A percentile compares a stretch with the other conserved stretches of the same genome.
phyloP scores from a whole-genome alignment of 2,329 filamentous ascomycete genomes.

The Penicillium sp. region DNA sequence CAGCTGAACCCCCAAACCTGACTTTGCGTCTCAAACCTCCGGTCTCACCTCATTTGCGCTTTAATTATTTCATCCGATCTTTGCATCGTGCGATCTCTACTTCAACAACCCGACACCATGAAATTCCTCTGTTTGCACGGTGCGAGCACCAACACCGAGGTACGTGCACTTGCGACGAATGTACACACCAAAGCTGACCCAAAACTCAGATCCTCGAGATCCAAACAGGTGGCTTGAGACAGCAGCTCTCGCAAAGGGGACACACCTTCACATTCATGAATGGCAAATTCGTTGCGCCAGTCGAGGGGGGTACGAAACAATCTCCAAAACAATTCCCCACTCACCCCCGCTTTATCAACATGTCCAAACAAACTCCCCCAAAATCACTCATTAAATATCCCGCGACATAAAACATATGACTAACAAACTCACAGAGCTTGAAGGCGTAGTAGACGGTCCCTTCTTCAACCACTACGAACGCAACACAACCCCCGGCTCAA shows the following conservation, averaged over 20 bases:
- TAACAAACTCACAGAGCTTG: conserved; percentile 24
- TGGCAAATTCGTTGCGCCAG: conserved; percentile 24
- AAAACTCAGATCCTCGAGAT: conserved; percentile 34
- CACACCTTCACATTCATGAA: conserved; percentile 32
- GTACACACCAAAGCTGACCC: not conserved
- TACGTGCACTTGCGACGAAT: conserved; percentile 10
- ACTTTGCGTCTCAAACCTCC: not conserved
- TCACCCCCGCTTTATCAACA: not conserved
- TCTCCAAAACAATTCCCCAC: not conserved
- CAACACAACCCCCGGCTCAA: conserved; percentile 21
- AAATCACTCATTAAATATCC: not conserved
- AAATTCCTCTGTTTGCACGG: conserved; percentile 36
- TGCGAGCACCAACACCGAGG: conserved; percentile 32
- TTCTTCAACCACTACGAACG: conserved; percentile 34
- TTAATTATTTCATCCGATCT: not conserved
- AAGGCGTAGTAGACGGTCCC: conserved; percentile 31
- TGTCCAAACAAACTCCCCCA: not conserved
- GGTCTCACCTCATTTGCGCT: not conserved
- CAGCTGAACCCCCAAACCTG: not conserved
- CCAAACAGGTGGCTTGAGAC: conserved; percentile 33
- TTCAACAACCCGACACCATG: conserved; percentile 19
- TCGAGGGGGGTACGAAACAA: conserved; percentile 27
- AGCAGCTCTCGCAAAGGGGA: conserved; percentile 26
- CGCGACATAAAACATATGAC: not conserved
- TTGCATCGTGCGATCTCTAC: not conserved